These are phyloP conservation scores for Begonia fuchsioides DNA, from an alignment of 306 rosid species.

Conservation along the genomic window DNA sequence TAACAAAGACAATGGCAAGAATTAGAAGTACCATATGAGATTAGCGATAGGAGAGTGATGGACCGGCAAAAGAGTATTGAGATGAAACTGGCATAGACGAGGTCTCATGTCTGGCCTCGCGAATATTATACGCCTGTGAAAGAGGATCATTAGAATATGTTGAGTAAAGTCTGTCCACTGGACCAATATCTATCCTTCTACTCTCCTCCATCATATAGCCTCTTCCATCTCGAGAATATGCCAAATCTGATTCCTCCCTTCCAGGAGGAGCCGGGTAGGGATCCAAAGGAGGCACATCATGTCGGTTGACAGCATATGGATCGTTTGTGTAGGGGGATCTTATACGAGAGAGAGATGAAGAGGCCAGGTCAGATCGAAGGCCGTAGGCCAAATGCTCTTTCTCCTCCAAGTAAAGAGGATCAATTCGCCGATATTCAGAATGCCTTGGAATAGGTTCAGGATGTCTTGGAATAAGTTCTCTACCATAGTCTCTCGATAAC, in stretches of 20 bases:
- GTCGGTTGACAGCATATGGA: conserved; percentile 22
- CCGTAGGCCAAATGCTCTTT: conserved; percentile 24
- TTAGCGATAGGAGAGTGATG: conserved; percentile 27
- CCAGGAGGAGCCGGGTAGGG: conserved; percentile 26
- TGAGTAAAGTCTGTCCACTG: conserved; percentile 37
- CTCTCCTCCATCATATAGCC: conserved; percentile 15
- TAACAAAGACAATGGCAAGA: too few relatives aligned
- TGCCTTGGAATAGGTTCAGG: conserved; percentile 18
- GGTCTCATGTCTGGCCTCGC: conserved; percentile 14
- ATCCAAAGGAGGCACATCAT: conserved; percentile 24
- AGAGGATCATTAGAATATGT: conserved; percentile 32
- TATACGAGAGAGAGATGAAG: conserved; percentile 3
- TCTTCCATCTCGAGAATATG: conserved; percentile 27
- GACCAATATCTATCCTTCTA: conserved; percentile 26
- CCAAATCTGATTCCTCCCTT: conserved; percentile 27
- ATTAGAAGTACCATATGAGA: not conserved
- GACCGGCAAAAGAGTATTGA: conserved; percentile 54
- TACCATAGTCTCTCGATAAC: conserved; percentile 31
- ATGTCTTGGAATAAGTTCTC: conserved; percentile 27
- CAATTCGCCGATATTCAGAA: conserved; percentile 10
- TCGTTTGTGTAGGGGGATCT: conserved; percentile 17
- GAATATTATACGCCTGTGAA: conserved; percentile 21
- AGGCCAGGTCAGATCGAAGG: conserved; percentile 24
- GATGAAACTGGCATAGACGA: conserved; percentile 35
- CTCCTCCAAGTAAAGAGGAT: conserved; percentile 30